A percentile compares a stretch with the other conserved stretches of the same genome.
Conservation (phyloP, 2,329 filamentous ascomycete genomes). For the Cordyceps farinosa region DNA sequence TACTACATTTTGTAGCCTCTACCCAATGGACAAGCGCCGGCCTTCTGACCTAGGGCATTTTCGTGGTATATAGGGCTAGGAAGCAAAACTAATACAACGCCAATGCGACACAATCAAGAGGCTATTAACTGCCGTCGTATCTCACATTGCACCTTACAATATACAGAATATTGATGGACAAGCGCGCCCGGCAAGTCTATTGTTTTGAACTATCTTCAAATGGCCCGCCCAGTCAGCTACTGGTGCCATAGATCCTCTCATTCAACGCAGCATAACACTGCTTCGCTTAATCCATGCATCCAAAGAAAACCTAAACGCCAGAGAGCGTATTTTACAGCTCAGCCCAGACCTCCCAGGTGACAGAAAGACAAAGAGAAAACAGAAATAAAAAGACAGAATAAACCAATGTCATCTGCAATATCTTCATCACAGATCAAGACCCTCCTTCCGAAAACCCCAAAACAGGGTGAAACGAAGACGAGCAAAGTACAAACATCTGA, state of each 20-base stretch:
- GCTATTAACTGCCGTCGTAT: no score
- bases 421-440: conserved; percentile 2
- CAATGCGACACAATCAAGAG: neutral
- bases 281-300: conserved; percentile 16
- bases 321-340: conserved; percentile 9
- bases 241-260: neutral
- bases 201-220: conserved; percentile 16
- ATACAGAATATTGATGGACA: conserved; percentile 1
- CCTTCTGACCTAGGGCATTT: neutral
- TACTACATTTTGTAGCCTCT: neutral
- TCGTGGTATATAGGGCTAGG: neutral
- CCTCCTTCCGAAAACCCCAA: neutral
- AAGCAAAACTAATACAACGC: no score
- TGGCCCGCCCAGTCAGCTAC: conserved; percentile 6
- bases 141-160: neutral
- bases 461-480: conserved; percentile 6
- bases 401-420: neutral
- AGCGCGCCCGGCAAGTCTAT: conserved; percentile 16
- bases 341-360: neutral
- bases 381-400: conserved; percentile 5
- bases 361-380: conserved; percentile 8
- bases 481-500: conserved; percentile 11
- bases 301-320: conserved; percentile 12
- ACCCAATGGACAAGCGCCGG: neutral
- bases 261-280: conserved; percentile 6